These are phyloP conservation scores for Pseudocercospora cruenta DNA, from an alignment of 2,329 filamentous ascomycete genomes.

Conservation along the genomic window DNA sequence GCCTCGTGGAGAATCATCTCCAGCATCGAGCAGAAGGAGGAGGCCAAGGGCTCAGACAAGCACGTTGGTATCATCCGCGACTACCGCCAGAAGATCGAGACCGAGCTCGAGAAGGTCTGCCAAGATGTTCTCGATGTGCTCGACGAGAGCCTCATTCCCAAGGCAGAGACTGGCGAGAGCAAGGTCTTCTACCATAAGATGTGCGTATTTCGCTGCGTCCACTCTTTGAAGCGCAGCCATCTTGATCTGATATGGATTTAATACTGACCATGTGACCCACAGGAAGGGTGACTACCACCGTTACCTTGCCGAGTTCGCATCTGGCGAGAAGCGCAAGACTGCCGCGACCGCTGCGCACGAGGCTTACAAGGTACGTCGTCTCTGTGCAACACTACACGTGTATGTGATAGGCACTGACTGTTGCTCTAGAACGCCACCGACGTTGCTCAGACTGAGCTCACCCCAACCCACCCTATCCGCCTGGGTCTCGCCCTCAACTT, in stretches of 20 bases:
- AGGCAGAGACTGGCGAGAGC: slow-evolving; percentile 94
- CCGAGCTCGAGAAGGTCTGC: slow-evolving; percentile 96
- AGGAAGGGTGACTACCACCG: slow-evolving; percentile 99
- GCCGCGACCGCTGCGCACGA: slow-evolving; percentile 86
- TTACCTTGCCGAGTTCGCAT: slow-evolving; percentile 91
- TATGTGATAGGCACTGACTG: slow-evolving; percentile 25
- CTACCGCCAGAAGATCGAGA: slow-evolving; percentile 98
- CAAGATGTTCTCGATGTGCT: slow-evolving; percentile 96
- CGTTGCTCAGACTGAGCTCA: slow-evolving; percentile 95
- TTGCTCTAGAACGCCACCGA: slow-evolving; percentile 82
- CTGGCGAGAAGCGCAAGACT: slow-evolving; percentile 87
- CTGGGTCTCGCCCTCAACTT: slow-evolving; percentile 98
- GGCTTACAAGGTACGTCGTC: slow-evolving; percentile 84
- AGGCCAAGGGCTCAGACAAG: slow-evolving; percentile 96
- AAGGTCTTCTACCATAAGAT: slow-evolving; percentile 99
- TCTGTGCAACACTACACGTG: slow-evolving; percentile 14
- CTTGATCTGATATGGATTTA: background rate
- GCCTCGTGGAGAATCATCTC: slow-evolving; percentile 99
- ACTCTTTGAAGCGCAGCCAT: background rate
- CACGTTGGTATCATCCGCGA: slow-evolving; percentile 93
- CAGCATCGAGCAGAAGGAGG: slow-evolving; percentile 99
- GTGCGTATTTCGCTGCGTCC: slow-evolving; percentile 60
- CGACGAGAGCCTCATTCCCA: slow-evolving; percentile 90
- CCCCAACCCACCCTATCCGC: slow-evolving; percentile 96
- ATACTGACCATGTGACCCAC: slow-evolving; percentile 27